Conservation (phyloP, 164 flowering plant genomes). For the Vitis cinerea region DNA sequence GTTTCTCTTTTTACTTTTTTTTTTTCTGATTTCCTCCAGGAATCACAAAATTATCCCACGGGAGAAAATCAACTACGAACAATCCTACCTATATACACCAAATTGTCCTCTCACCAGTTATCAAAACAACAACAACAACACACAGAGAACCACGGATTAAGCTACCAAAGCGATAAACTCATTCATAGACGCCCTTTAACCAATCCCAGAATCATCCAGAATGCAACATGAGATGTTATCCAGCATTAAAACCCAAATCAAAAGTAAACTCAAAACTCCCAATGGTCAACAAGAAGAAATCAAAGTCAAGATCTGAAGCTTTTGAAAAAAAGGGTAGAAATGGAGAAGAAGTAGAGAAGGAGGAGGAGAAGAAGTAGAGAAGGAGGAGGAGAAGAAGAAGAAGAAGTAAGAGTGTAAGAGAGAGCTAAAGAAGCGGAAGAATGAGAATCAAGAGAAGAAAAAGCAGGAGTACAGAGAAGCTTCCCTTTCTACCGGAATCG, state of each 20-base stretch:
- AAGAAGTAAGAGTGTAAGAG: background rate
- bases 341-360: background rate
- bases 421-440: slow-evolving; percentile 27
- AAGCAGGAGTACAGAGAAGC: slow-evolving; percentile 38
- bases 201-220: slow-evolving; percentile 39
- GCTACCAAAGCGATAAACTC: slow-evolving; percentile 9
- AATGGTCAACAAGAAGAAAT: background rate
- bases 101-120: slow-evolving; percentile 6
- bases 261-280: background rate
- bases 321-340: too few relatives aligned
- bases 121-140: slow-evolving; percentile 9
- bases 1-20: background rate
- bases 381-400: background rate
- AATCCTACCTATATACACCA: background rate
- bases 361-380: too few relatives aligned
- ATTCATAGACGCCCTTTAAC: slow-evolving; percentile 10
- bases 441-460: slow-evolving; percentile 38
- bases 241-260: slow-evolving; percentile 18
- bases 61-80: slow-evolving; percentile 21
- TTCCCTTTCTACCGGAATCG: slow-evolving; percentile 28
- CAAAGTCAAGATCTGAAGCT: background rate
- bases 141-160: background rate
- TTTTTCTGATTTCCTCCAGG: slow-evolving; percentile 24
- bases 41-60: slow-evolving; percentile 21
- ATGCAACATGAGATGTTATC: slow-evolving; percentile 22